Percentiles rank a stretch among this genome's conserved stretches.
Evolutionary conservation across 805 yeast species (phyloP).

Genomic region (Candida chauliodis): DNA sequence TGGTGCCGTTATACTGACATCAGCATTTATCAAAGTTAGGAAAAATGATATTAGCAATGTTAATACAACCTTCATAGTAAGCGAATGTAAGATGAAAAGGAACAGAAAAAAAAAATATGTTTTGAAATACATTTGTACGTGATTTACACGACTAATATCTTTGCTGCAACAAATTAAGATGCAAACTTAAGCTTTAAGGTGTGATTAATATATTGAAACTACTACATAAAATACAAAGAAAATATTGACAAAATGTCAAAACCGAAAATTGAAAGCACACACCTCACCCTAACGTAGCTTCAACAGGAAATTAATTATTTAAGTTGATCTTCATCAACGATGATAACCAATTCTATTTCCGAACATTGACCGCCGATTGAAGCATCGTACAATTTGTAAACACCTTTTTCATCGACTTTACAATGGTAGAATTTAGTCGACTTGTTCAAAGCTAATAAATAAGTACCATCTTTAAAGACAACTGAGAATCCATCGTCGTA

Average conservation of each 20-base stretch:
- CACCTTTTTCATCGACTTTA: conserved; percentile 2
- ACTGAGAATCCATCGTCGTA: conserved; percentile 5
- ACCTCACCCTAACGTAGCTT: too few species aligned
- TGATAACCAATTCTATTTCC: conserved; percentile 3
- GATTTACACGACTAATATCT: too few species aligned
- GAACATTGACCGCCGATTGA: conserved; percentile 4
- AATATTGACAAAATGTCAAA: background rate
- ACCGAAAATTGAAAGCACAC: conserved; percentile 1
- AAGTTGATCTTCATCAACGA: background rate
- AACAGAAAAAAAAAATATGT: too few species aligned
- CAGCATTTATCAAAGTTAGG: conserved; percentile 28
- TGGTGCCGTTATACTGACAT: conserved; percentile 46
- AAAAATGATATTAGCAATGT: conserved; percentile 3
- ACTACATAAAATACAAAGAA: too few species aligned
- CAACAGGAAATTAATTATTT: background rate
- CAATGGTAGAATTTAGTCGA: conserved; percentile 4
- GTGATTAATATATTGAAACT: too few species aligned
- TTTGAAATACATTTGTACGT: too few species aligned
- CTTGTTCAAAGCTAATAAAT: conserved; percentile 1
- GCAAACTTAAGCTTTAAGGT: too few species aligned
- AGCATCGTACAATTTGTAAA: conserved; percentile 5
- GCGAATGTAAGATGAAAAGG: too few species aligned
- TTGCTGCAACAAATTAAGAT: too few species aligned
- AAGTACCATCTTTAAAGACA: conserved; percentile 1
- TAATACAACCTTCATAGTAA: background rate